Base-by-base conservation (phyloP, 768 basidiomycete genomes). In the Phaeolepiota aurea region DNA sequence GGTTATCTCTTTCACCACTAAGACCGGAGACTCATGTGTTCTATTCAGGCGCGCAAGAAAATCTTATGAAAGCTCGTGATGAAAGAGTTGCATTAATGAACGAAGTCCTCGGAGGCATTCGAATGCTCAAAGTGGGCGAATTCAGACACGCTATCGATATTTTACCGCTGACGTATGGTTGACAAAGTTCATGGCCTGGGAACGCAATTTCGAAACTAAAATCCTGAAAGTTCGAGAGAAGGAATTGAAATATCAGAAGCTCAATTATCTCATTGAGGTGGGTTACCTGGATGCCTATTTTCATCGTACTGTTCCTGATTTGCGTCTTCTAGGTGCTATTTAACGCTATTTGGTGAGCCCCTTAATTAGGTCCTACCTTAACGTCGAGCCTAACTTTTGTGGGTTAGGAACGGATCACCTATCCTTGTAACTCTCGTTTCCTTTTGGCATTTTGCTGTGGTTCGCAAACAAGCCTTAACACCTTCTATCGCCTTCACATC, bases 111-210 rank as follows among this genome's bases (percentile, higher is more conserved):
- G 88, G 88, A 36, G 89, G 76, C 10, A 92, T 93, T 43, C 74
- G 89, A 20, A 93, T 93, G 88, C 76, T 93, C 50, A 93, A 94
- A 52, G 70, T 71, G 28, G n/a, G n/a, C n/a, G n/a, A n/a, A n/a
- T n/a, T n/a, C n/a, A 19, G 37, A 37, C 14, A 16, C 5, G 34
- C 18, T 19, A 5, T 11, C 38, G 25, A 28, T 12, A 55, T n/a
- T 28, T 28, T 28, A 28, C 25, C 7, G 7, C 25, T 28, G 25
- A 28, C 25, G n/a, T n/a, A 28, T 28, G n/a, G 7, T 7, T 28
- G n/a, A 7, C 25, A 14, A 50, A 84, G 80, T 96, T 93, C 61
- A 93, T 94, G 89, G 91, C 89, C 12, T 75, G 72, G 91, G 91
- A 96, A 57, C 79, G 91, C 18, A 88, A 78, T 54, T 93, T 93